Percentiles rank a stretch among this genome's conserved stretches.
These are phyloP conservation scores for Clonostachys solani DNA, from an alignment of 2,329 filamentous ascomycete genomes.

Conservation along the genomic window DNA sequence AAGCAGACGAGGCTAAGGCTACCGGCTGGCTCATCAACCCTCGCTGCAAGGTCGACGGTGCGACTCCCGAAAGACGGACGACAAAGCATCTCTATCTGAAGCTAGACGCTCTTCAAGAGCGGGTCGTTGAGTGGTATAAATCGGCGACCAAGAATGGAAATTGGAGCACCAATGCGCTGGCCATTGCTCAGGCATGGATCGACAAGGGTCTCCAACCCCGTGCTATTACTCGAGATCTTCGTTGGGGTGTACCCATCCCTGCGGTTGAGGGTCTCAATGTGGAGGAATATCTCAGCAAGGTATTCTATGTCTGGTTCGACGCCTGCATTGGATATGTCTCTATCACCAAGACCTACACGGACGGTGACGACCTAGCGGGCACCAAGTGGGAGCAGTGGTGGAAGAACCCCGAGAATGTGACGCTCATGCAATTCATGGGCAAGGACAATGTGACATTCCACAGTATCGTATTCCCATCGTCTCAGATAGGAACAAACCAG, in stretches of 20 bases:
- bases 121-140: slow-evolving; percentile 74
- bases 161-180: slow-evolving; percentile 72
- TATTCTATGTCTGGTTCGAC: slow-evolving; percentile 93
- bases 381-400: slow-evolving; percentile 92
- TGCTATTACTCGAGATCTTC: slow-evolving; percentile 88
- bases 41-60: slow-evolving; percentile 85
- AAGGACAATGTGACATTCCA: slow-evolving; percentile 66
- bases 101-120: slow-evolving; percentile 75
- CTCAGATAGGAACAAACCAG: slow-evolving; percentile 77
- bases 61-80: slow-evolving; percentile 71
- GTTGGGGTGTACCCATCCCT: slow-evolving; percentile 71
- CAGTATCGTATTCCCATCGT: slow-evolving; percentile 86
- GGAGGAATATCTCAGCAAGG: slow-evolving; percentile 56
- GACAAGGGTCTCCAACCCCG: slow-evolving; percentile 80
- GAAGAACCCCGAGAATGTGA: slow-evolving; percentile 82
- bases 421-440: slow-evolving; percentile 93
- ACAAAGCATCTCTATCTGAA: slow-evolving; percentile 92
- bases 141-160: slow-evolving; percentile 68
- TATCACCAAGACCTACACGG: slow-evolving; percentile 86
- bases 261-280: slow-evolving; percentile 43
- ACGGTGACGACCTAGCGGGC: slow-evolving; percentile 33
- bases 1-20: slow-evolving; percentile 17
- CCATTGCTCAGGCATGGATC: slow-evolving; percentile 78
- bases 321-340: slow-evolving; percentile 94
- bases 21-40: slow-evolving; percentile 67